phyloP scores from a whole-genome alignment of 225 moss, liverwort and hornwort species.

The Anthoceros angustus region DNA sequence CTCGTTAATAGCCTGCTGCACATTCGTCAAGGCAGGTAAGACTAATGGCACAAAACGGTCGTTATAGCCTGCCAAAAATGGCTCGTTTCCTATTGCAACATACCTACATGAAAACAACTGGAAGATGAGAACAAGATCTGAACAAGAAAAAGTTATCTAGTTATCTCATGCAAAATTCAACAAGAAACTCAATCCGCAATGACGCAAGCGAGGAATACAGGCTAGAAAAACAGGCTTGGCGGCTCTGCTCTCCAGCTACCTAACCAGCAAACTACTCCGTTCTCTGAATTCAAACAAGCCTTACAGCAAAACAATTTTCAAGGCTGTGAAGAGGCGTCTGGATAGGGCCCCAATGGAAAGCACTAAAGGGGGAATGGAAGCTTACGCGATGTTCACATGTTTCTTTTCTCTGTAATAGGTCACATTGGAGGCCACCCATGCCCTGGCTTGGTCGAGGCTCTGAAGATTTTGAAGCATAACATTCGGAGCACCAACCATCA shows the following conservation, averaged over 20 bases:
- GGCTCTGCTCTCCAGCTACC: too few species aligned
- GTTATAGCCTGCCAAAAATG: constrained; percentile 59
- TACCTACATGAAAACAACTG: constrained; percentile 19
- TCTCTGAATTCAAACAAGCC: too few species aligned
- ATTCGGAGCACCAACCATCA: constrained; percentile 77
- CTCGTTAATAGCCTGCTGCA: constrained; percentile 53
- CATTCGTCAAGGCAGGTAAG: constrained; percentile 50
- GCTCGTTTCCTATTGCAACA: constrained; percentile 81
- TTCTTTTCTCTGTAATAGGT: neutral
- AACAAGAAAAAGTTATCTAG: neutral
- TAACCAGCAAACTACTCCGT: too few species aligned
- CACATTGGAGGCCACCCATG: neutral
- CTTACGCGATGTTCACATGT: neutral
- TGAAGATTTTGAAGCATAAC: constrained; percentile 39
- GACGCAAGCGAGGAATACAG: too few species aligned
- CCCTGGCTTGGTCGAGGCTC: neutral
- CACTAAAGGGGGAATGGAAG: neutral
- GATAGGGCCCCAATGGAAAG: neutral
- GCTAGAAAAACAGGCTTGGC: too few species aligned
- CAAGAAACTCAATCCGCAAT: too few species aligned
- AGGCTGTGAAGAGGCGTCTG: too few species aligned
- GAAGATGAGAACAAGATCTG: neutral
- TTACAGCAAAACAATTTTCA: neutral
- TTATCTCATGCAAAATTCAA: neutral
- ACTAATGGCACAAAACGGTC: constrained; percentile 29